Evolutionary conservation across 352 stramenopile genomes (phyloP).

Genomic region (Pythium folliculosum): DNA sequence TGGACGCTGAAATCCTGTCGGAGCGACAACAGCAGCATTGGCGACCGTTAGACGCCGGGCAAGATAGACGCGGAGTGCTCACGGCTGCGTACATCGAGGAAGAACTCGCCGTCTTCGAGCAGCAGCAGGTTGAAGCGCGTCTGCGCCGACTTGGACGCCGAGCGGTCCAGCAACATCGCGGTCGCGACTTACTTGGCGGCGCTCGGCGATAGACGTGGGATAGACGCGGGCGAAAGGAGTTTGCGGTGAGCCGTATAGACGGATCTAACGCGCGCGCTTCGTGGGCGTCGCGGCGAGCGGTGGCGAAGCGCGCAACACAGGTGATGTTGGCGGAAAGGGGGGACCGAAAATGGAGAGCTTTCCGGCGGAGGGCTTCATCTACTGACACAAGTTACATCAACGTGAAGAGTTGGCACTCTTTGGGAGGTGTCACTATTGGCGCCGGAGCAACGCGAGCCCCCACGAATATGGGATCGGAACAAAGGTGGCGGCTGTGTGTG

Average conservation of each 20-base stretch:
- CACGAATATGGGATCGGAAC: too few species aligned
- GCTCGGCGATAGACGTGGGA: too few species aligned
- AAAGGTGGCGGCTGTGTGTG: too few species aligned
- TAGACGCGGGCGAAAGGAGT: too few species aligned
- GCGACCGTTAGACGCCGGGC: not conserved
- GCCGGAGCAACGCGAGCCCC: too few species aligned
- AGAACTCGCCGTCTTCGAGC: conserved; percentile 94
- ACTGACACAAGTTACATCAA: conserved; percentile 13
- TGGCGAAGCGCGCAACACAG: too few species aligned
- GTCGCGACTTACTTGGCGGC: too few species aligned
- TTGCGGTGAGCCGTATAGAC: not conserved
- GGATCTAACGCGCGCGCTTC: too few species aligned
- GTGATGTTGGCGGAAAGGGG: conserved; percentile 4
- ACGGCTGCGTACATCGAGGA: conserved; percentile 82
- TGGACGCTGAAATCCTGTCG: conserved; percentile 85
- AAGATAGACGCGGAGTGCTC: too few species aligned
- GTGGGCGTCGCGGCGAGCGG: too few species aligned
- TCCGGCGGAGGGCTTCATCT: not conserved
- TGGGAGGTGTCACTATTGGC: not conserved
- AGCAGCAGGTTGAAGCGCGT: conserved; percentile 93
- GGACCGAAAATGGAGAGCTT: conserved; percentile 8
- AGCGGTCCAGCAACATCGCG: conserved; percentile 24
- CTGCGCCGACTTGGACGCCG: conserved; percentile 41
- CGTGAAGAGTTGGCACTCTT: conserved; percentile 5
- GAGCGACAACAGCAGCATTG: not conserved